Base-by-base conservation (phyloP, 1,139 yeast species). In the Casaregolazyma lundiana region DNA sequence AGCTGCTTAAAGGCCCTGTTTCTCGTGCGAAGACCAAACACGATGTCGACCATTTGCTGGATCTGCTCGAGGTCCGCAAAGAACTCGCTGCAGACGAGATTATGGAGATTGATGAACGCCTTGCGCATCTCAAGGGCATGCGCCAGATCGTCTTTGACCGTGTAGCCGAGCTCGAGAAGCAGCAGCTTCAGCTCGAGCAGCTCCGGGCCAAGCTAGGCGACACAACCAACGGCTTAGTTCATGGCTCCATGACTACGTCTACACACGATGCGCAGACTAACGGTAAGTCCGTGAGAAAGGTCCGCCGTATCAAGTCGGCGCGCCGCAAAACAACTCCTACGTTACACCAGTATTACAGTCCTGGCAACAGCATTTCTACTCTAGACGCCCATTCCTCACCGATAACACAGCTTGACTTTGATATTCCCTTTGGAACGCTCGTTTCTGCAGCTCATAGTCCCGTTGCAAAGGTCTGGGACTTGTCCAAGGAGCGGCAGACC, bases 381-480 rank as follows among this genome's bases (percentile, higher is more conserved):
- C 66, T 80, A 36, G 60, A 69, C n/a, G 81, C 81, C 0, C 85
- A 80, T 54, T 66, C 69, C 2, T 78, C 73, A 41, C 53, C 73
- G 2, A 68, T 83, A 19, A 73, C 77, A 0, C 71, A 78, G 32
- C 60, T 83, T 47, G 88, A 80, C 54, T 81, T 82, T 60, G 87
- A 82, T 58, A 69, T 74, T 35, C 89, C 89, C 11, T 82, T 80
- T 62, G 88, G 88, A 2, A 78, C 79, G 1, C 61, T 82, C 64
- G 92, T 89, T 2, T 77, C 92, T 11, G 89, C 96, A 0, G 78
- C 89, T 3, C 69, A 81, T 56, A 96, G 88, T 64, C 87, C 82
- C 61, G 81, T 88, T 1, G 85, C 88, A 7, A 76, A 85, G 53
- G 85, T 90, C 5, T 88, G 97, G 96, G 96, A 89, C 67, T 67